Evolutionary conservation across 257 asterid species (phyloP), one percentile per base, ranked within the genome.

Genomic region (Linaria vulgaris): DNA sequence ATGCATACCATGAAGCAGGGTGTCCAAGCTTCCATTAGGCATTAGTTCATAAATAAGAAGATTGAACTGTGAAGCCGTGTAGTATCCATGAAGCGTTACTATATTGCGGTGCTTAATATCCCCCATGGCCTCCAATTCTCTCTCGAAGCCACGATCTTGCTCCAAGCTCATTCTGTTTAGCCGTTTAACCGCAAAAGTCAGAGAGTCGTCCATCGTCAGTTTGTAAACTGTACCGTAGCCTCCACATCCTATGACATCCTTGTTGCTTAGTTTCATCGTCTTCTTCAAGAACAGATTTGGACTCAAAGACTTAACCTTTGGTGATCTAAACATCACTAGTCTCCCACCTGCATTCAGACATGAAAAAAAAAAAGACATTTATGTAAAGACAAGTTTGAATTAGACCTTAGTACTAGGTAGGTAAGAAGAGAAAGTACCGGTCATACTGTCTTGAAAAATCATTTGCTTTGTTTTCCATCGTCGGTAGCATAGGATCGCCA

Each of bases 151-250:
- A 13, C 86, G 72, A 39, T 91, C 98, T 43, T 84, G 94, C 68
- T 88, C 91, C 0, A 78, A 64, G 16, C 81, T 84, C 24, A 73
- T 54, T 66, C 81, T 77, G 82, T 69, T 81, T 14, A 91, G 72
- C 51, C 77, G 81, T 66, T 91, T 91, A 23, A 91, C 90, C 2
- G 96, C 98, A 16, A 86, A 84, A 23, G 85, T 63, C 22, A 66
- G 38, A 22, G 74, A 59, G 43, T 84, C 94, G 9, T 77, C 66
- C 12, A 88, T 67, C 17, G 63, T 54, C 59, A 91, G 76, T 63
- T 81, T 88, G 86, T 88, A 91, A 21, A 88, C 98, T n/a, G 83
- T 85, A 51, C 98, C 96, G 37, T 69, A 84, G 0, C 98, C 98
- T 30, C 98, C 98, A 9, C 90, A 79, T 68, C 96, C 96, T 20